These are phyloP conservation scores for Boletus speciosus DNA, from an alignment of 768 basidiomycete species.

Conservation along the genomic window DNA sequence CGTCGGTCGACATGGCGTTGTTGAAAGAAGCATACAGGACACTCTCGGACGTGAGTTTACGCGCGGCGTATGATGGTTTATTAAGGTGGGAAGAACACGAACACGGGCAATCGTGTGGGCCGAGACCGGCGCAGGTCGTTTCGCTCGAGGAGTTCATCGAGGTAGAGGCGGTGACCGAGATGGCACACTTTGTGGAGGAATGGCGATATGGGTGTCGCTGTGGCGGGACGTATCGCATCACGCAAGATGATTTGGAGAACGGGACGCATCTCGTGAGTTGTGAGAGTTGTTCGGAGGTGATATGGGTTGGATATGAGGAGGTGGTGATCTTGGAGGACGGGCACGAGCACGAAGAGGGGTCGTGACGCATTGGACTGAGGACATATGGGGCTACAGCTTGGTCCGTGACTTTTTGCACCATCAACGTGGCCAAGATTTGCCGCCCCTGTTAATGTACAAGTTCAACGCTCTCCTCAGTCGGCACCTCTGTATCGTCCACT, in stretches of 20 bases:
- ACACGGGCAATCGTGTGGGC: constrained; percentile 27
- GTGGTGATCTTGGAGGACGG: constrained; percentile 18
- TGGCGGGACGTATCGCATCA: constrained; percentile 62
- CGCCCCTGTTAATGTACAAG: constrained; percentile 33
- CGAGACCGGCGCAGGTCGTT: constrained; percentile 72
- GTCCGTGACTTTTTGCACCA: background rate
- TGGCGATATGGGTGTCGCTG: constrained; percentile 74
- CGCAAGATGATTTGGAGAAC: constrained; percentile 55
- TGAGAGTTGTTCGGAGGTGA: constrained; percentile 71
- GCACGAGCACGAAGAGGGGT: background rate
- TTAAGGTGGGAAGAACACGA: constrained; percentile 6
- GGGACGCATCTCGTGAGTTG: constrained; percentile 75
- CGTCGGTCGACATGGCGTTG: constrained; percentile 44
- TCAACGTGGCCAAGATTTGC: constrained; percentile 1
- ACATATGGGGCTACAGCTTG: no score
- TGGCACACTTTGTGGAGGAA: constrained; percentile 23
- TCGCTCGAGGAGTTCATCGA: constrained; percentile 69
- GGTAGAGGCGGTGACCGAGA: background rate
- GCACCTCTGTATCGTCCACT: constrained; percentile 51
- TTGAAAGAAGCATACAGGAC: constrained; percentile 67
- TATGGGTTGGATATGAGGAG: constrained; percentile 39
- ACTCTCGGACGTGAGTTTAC: constrained; percentile 48
- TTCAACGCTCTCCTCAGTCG: constrained; percentile 74
- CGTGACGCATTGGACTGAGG: background rate
- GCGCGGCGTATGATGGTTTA: constrained; percentile 49